phyloP scores from a whole-genome alignment of 2,329 filamentous ascomycete species.

The Alternaria angustiovoidea region DNA sequence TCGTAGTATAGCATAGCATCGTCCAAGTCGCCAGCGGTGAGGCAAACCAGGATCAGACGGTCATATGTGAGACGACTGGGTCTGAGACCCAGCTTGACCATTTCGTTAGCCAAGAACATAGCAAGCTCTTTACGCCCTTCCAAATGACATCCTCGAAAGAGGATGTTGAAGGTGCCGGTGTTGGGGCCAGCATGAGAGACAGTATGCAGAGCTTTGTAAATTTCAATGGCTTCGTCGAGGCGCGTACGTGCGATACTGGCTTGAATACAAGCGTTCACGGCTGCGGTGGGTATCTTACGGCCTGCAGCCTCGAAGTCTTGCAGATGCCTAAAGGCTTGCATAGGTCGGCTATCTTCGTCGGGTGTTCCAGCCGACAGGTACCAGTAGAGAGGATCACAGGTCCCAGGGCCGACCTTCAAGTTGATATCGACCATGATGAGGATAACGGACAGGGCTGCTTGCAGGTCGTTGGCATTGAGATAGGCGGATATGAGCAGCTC shows the following conservation, averaged over 20 bases:
- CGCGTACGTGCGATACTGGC: constrained; percentile 56
- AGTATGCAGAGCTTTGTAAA: constrained; percentile 68
- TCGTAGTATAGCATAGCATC: constrained; percentile 60
- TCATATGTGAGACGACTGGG: constrained; percentile 70
- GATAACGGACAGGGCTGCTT: constrained; percentile 72
- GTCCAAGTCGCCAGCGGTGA: constrained; percentile 50
- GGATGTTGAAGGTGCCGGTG: constrained; percentile 67
- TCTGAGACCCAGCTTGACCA: constrained; percentile 63
- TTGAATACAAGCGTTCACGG: constrained; percentile 63
- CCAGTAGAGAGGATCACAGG: constrained; percentile 69
- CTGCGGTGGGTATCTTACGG: constrained; percentile 60
- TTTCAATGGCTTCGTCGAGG: constrained; percentile 62
- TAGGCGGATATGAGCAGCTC: constrained; percentile 80
- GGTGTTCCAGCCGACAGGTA: constrained; percentile 61
- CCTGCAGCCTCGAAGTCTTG: constrained; percentile 61
- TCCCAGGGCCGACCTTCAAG: constrained; percentile 63
- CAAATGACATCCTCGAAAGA: constrained; percentile 61
- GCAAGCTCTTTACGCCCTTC: constrained; percentile 60
- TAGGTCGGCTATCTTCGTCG: constrained; percentile 50
- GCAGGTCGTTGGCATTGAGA: constrained; percentile 65
- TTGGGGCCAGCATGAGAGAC: constrained; percentile 57
- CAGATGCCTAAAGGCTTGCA: constrained; percentile 65
- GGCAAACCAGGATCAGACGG: constrained; percentile 66
- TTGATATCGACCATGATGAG: constrained; percentile 76
- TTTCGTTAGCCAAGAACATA: constrained; percentile 69